Evolutionary conservation across 2,329 filamentous ascomycete species (phyloP).

Genomic region (Coleophoma cylindrospora): DNA sequence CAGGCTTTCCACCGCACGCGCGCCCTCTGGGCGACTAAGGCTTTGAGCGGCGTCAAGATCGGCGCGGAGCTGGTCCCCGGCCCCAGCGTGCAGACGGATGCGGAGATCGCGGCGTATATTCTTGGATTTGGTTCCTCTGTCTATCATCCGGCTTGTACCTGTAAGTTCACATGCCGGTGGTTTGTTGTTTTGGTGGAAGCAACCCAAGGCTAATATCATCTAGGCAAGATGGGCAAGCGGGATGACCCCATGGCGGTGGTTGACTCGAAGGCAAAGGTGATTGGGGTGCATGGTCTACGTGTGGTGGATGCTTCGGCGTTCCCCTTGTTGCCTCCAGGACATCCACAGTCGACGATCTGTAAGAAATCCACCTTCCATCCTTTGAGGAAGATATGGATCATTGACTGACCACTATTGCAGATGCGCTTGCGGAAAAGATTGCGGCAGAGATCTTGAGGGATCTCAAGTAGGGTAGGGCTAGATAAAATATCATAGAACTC

Average conservation of each 20-base stretch:
- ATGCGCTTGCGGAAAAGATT: no score
- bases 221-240: conserved; percentile 40
- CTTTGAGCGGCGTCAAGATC: conserved; percentile 10
- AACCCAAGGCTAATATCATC: no score
- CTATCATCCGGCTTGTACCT: conserved; percentile 52
- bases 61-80: conserved; percentile 16
- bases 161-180: conserved; percentile 22
- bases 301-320: conserved; percentile 20
- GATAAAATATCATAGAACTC: no score
- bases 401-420: no score
- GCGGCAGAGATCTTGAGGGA: no score
- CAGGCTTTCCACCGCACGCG: conserved; percentile 37
- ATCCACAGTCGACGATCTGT: conserved; percentile 34
- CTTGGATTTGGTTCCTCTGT: conserved; percentile 18
- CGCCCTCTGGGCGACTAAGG: conserved; percentile 14
- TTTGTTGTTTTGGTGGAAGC: no score
- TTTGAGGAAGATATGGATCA: no score
- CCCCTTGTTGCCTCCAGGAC: conserved; percentile 30
- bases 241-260: conserved; percentile 30
- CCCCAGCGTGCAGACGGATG: conserved; percentile 11
- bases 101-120: conserved; percentile 13
- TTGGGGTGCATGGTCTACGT: conserved; percentile 14
- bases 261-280: conserved; percentile 15
- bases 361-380: no score
- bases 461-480: no score